Conservation (phyloP, 2,329 filamentous ascomycete species). For the Stagonosporopsis cucurbitacearum region DNA sequence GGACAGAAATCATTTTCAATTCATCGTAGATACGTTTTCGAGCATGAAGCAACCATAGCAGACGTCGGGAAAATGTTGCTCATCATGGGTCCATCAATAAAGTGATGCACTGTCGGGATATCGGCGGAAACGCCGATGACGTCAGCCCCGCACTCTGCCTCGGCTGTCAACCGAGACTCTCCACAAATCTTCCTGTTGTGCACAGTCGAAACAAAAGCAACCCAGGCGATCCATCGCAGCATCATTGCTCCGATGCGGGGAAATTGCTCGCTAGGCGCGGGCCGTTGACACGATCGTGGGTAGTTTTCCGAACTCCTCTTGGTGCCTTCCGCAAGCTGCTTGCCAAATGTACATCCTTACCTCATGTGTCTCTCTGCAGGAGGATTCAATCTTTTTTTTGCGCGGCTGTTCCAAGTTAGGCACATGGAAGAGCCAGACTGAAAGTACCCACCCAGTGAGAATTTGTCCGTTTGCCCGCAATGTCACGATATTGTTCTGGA, state of each 20-base stretch:
- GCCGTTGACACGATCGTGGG: neutral
- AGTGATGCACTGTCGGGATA: neutral
- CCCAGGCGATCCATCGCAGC: neutral
- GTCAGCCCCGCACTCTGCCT: neutral
- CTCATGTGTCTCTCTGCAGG: neutral
- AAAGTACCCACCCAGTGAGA: neutral
- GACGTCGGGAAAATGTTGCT: too few relatives aligned
- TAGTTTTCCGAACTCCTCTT: neutral
- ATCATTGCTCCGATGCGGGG: constrained; percentile 17
- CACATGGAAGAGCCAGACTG: neutral
- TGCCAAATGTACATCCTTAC: neutral
- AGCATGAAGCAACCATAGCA: too few relatives aligned
- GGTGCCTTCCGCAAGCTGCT: neutral
- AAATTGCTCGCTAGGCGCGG: constrained; percentile 1
- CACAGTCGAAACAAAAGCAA: neutral
- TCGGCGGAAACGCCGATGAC: constrained; percentile 9
- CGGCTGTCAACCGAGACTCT: neutral
- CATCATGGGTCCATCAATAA: too few relatives aligned
- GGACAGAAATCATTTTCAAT: too few relatives aligned
- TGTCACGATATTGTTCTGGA: neutral
- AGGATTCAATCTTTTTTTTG: neutral
- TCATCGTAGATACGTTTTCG: too few relatives aligned
- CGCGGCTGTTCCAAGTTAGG: neutral
- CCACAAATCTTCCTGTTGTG: neutral
- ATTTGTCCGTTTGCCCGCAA: neutral